Conservation (phyloP, 1,284 basidiomycete genomes). For the Ceratobasidium sp. region DNA sequence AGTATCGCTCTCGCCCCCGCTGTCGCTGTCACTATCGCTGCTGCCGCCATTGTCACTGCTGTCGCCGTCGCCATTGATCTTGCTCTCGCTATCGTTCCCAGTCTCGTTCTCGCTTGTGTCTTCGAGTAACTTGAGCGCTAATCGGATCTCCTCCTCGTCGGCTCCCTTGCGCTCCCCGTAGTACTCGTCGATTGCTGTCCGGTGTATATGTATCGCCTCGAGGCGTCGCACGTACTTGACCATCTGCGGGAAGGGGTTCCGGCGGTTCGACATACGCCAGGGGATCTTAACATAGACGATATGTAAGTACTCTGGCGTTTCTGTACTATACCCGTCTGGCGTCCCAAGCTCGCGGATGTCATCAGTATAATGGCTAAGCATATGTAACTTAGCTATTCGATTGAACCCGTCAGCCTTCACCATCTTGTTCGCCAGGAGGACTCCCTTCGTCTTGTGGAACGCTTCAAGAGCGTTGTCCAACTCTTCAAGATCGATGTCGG, state of each 20-base stretch:
- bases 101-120: not conserved
- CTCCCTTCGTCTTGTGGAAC: not conserved
- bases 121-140: not conserved
- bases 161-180: slow-evolving; percentile 1
- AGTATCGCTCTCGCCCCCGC: no score
- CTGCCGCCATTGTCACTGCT: no score
- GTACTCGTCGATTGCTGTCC: not conserved
- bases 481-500: not conserved
- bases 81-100: not conserved
- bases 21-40: no score
- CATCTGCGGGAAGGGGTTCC: slow-evolving; percentile 20
- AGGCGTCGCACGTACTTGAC: slow-evolving; percentile 17
- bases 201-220: slow-evolving; percentile 22
- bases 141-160: not conserved
- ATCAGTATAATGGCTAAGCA: slow-evolving; percentile 21
- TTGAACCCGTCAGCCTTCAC: not conserved
- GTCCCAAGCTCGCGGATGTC: not conserved
- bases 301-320: slow-evolving; percentile 40
- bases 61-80: not conserved
- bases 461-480: not conserved
- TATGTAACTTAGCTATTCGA: slow-evolving; percentile 37
- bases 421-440: not conserved
- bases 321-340: slow-evolving; percentile 31
- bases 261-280: slow-evolving; percentile 2
- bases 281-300: not conserved